Conservation (phyloP, 768 basidiomycete species). For the Phaeolepiota aurea region DNA sequence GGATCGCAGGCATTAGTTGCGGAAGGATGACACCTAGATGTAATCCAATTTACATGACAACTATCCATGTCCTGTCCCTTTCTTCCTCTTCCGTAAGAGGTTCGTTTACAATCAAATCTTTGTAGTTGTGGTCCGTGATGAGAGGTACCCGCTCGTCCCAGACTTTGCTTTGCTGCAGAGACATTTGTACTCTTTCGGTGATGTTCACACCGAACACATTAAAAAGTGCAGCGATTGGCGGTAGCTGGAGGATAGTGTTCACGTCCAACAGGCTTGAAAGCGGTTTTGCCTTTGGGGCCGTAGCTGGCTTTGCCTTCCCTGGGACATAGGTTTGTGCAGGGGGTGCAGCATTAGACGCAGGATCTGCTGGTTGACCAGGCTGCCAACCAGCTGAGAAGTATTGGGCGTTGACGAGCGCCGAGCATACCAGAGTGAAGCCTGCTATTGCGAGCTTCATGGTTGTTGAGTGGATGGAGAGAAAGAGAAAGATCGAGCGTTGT, state of each 20-base stretch:
- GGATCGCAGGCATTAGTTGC: slow-evolving; percentile 4
- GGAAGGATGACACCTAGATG: no score
- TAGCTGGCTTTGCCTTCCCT: slow-evolving; percentile 9
- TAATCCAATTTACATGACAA: slow-evolving; percentile 54
- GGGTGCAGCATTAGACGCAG: slow-evolving; percentile 14
- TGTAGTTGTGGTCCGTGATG: slow-evolving; percentile 78
- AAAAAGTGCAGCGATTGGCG: slow-evolving; percentile 48
- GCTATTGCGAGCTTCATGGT: background rate
- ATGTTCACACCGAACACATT: slow-evolving; percentile 62
- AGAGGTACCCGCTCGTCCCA: slow-evolving; percentile 75
- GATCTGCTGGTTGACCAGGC: slow-evolving; percentile 54
- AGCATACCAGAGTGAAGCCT: background rate
- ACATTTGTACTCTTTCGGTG: slow-evolving; percentile 39
- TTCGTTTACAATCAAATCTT: slow-evolving; percentile 67
- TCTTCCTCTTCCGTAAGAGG: slow-evolving; percentile 55
- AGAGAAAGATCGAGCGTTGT: background rate
- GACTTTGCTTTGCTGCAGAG: slow-evolving; percentile 19
- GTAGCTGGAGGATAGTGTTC: slow-evolving; percentile 38
- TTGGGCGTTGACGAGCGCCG: slow-evolving; percentile 41
- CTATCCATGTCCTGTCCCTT: slow-evolving; percentile 63
- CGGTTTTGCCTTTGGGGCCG: slow-evolving; percentile 16
- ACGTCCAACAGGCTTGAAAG: slow-evolving; percentile 26
- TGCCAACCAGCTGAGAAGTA: slow-evolving; percentile 81
- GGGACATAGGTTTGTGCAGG: slow-evolving; percentile 9
- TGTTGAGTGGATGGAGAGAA: background rate